Evolutionary conservation across 169 alveolate genomes (phyloP).

Genomic region (Eimeria acervulina): DNA sequence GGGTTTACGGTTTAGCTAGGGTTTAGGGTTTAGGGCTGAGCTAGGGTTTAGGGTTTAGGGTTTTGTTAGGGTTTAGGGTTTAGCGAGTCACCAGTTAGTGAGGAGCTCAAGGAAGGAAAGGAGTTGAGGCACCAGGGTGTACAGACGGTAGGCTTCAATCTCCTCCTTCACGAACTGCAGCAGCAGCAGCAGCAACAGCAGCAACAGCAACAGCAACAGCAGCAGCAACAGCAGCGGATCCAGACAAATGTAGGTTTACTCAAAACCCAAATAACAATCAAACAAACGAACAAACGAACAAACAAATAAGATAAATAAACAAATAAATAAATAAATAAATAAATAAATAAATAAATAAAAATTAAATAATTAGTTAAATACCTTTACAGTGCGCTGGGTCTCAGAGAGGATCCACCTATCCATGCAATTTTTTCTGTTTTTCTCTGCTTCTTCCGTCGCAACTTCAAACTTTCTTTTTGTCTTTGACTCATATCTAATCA

Average conservation of each 20-base stretch:
- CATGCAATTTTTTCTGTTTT: conserved; percentile 92
- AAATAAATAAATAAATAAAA: too few relatives aligned
- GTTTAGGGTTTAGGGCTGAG: neutral
- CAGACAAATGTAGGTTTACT: neutral
- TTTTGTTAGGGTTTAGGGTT: neutral
- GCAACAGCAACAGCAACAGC: neutral
- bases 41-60: too few relatives aligned
- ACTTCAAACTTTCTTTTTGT: conserved; percentile 90
- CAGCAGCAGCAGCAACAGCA: conserved; percentile 72
- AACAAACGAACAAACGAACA: too few relatives aligned
- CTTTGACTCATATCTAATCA: conserved; percentile 94
- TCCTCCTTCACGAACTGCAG: conserved; percentile 95
- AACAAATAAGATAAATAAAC: too few relatives aligned
- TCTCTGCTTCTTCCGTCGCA: conserved; percentile 50
- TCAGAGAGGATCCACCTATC: conserved; percentile 98
- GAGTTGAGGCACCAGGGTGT: conserved; percentile 97
- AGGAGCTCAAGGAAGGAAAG: conserved; percentile 96
- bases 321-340: too few relatives aligned
- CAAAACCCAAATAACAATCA: neutral
- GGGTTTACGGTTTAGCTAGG: too few relatives aligned
- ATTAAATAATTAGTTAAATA: neutral
- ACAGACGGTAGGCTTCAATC: conserved; percentile 97
- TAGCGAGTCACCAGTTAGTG: conserved; percentile 95
- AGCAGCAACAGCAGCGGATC: neutral
- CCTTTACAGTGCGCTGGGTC: conserved; percentile 90